Base-by-base conservation (phyloP, 1,284 basidiomycete genomes). In the Ustilago bromivora region DNA sequence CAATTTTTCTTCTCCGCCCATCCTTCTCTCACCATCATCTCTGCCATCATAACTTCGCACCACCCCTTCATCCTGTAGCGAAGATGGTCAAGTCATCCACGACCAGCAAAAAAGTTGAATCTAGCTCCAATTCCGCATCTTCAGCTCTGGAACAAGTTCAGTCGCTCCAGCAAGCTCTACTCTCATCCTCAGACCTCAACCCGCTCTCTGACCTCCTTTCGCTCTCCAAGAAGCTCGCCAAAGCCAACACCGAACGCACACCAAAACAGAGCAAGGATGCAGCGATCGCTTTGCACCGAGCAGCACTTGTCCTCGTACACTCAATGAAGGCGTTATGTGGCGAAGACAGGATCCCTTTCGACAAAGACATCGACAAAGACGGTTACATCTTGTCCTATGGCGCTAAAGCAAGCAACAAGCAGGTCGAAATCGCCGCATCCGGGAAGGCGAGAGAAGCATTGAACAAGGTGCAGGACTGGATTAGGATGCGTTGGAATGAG, bases 401-500 rank as follows among this genome's bases (percentile, higher is more conserved):
- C 11, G 61, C 65, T 15, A 67, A 58, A 28, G 41, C 60, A 13
- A 49, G 66, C 23, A 62, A 54, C 43, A 62, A 62, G 19, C 15
- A 23, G 4, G 57, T 52, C 10, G 65, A 43, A 10, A 40, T 13
- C 4, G 40, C 51, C 1, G 8, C 35, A 13, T 61, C 65, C 12
- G 65, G 38, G 1, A 66, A 74, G 13, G 57, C 55, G 4, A 61
- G 38, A 38, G 76, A 79, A 51, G 74, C 81, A 2, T 54, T 71
- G 23, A 57, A 51, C 28, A 62, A 66, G 43, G 82, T 85, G 19
- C 56, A 67, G 19, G 65, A 72, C 15, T 85, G 84, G 84, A 68
- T 85, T 55, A 65, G 68, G 61, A 64, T 79, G 61, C 74, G 81
- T 38, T 85, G 80, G 80, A 84, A 85, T 58, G 72, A 81, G 19